phyloP scores from a whole-genome alignment of 2,329 filamentous ascomycete genomes.

The Domatiomyces catenatus region DNA sequence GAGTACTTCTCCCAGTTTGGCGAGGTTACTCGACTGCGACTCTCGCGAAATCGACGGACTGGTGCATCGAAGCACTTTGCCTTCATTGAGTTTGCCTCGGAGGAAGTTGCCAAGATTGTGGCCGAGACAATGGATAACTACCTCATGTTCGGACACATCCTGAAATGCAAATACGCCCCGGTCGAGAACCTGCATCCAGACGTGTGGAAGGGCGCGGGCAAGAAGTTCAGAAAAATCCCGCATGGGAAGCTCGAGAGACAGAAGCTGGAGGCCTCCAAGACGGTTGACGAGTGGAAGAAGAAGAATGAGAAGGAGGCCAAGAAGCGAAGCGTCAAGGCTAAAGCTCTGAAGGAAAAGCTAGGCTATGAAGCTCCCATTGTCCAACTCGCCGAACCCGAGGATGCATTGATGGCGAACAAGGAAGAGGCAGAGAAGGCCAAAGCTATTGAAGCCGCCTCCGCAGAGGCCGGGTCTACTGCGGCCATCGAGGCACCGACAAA shows the following conservation, averaged over 20 bases:
- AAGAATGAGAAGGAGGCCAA: slow-evolving; percentile 58
- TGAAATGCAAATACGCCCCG: slow-evolving; percentile 71
- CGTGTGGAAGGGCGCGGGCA: slow-evolving; percentile 80
- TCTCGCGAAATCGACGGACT: slow-evolving; percentile 84
- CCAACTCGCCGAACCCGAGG: slow-evolving; percentile 48
- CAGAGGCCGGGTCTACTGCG: not conserved
- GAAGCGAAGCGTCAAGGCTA: slow-evolving; percentile 51
- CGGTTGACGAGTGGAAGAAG: slow-evolving; percentile 63
- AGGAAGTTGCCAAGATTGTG: slow-evolving; percentile 76
- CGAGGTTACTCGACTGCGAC: slow-evolving; percentile 57
- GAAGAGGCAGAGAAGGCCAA: not conserved
- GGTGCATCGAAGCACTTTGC: slow-evolving; percentile 86
- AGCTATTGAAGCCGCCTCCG: not conserved
- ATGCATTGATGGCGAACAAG: slow-evolving; percentile 22
- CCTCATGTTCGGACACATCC: slow-evolving; percentile 80
- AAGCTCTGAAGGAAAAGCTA: slow-evolving; percentile 56
- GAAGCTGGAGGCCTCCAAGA: slow-evolving; percentile 55
- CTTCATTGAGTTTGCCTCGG: slow-evolving; percentile 71
- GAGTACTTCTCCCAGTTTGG: slow-evolving; percentile 92
- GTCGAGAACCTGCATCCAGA: slow-evolving; percentile 62
- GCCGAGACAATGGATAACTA: slow-evolving; percentile 97
- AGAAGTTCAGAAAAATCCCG: slow-evolving; percentile 74
- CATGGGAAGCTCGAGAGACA: slow-evolving; percentile 74
- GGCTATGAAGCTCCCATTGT: slow-evolving; percentile 75
- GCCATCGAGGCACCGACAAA: not conserved